Percentiles rank a stretch among this genome's conserved stretches.
phyloP scores from a whole-genome alignment of 129 eudicot species.

The Dittrichia graveolens region DNA sequence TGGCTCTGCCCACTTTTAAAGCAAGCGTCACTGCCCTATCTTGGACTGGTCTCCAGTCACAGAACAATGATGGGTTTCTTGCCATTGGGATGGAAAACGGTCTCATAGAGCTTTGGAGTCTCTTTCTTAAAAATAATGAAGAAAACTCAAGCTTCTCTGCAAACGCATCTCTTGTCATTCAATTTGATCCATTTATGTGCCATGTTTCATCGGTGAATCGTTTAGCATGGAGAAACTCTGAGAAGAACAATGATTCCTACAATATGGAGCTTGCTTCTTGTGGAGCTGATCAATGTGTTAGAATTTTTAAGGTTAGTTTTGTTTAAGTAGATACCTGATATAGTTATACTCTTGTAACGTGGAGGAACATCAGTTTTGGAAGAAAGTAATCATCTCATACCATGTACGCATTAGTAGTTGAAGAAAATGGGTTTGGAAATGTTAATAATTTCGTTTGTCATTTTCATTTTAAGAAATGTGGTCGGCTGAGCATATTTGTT shows the following conservation, averaged over 20 bases:
- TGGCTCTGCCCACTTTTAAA: constrained; percentile 62
- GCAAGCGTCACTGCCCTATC: constrained; percentile 85
- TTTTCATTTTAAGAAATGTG: too few relatives aligned
- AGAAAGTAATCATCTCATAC: too few relatives aligned
- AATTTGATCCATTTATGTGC: constrained; percentile 79
- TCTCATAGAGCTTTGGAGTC: constrained; percentile 75
- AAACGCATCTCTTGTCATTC: constrained; percentile 44
- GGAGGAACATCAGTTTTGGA: too few relatives aligned
- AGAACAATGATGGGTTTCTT: constrained; percentile 53
- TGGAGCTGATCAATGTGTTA: constrained; percentile 93
- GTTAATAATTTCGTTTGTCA: too few relatives aligned
- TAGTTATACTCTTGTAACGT: not conserved
- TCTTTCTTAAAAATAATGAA: constrained; percentile 38
- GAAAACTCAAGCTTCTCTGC: constrained; percentile 22
- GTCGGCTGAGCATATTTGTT: too few relatives aligned
- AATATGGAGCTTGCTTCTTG: constrained; percentile 85
- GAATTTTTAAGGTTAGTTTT: constrained; percentile 58
- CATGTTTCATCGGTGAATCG: constrained; percentile 81
- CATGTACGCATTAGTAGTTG: too few relatives aligned
- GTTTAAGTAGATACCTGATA: constrained; percentile 14
- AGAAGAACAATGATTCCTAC: constrained; percentile 46
- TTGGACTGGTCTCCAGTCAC: constrained; percentile 62
- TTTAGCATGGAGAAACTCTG: constrained; percentile 63
- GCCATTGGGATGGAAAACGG: constrained; percentile 95
- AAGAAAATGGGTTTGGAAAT: too few relatives aligned